Evolutionary conservation across 176 grass and related monocot species (phyloP).

Genomic region (Chrysopogon serrulatus): DNA sequence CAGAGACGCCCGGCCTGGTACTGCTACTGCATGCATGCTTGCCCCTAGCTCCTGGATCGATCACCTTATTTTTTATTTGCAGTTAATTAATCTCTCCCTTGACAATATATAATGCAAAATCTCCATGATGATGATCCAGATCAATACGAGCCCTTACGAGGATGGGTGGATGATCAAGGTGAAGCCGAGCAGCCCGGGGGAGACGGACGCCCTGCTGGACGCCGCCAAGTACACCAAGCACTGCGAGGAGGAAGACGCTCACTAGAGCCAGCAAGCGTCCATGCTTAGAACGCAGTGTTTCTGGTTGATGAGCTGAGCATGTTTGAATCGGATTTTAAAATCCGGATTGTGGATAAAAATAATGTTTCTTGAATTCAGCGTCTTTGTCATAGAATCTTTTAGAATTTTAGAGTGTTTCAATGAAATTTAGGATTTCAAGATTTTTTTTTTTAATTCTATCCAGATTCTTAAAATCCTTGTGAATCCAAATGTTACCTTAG

Average conservation of each 20-base stretch:
- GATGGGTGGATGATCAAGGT: slow-evolving; percentile 99
- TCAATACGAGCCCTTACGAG: slow-evolving; percentile 83
- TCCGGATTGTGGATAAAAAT: not conserved
- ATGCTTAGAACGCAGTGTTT: not conserved
- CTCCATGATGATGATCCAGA: slow-evolving; percentile 17
- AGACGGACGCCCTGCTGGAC: slow-evolving; percentile 59
- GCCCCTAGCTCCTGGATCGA: not conserved
- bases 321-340: not conserved
- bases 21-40: not conserved
- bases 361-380: not conserved
- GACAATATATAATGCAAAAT: not conserved
- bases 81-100: not conserved
- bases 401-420: not conserved
- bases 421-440: not conserved
- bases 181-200: slow-evolving; percentile 65
- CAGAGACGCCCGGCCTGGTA: slow-evolving; percentile 79
- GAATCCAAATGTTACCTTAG: not conserved
- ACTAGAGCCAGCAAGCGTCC: slow-evolving; percentile 21
- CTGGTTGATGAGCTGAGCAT: not conserved
- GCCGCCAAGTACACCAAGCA: slow-evolving; percentile 74
- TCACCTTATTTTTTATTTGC: not conserved
- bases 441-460: not conserved
- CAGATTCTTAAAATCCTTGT: too few relatives aligned
- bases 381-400: not conserved
- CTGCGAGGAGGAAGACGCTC: slow-evolving; percentile 95